Evolutionary conservation across 1,284 basidiomycete species (phyloP).

Genomic region (Afroboletus lepidellus): DNA sequence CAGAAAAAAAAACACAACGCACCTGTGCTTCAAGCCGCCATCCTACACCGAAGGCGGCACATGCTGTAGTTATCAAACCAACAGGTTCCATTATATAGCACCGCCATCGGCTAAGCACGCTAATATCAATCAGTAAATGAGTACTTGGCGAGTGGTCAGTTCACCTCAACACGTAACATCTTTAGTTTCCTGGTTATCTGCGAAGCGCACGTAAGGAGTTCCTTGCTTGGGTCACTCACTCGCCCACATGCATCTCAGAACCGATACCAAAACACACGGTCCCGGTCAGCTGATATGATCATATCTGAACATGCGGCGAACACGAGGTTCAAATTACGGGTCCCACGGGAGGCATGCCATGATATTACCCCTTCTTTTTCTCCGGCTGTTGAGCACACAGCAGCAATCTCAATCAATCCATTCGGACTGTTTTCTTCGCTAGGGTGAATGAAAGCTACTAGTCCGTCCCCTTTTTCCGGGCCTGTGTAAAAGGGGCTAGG

Average conservation of each 20-base stretch:
- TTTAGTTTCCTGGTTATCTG: background rate
- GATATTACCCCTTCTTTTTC: background rate
- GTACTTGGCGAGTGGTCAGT: background rate
- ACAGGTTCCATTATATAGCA: constrained; percentile 9
- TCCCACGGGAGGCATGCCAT: constrained; percentile 12
- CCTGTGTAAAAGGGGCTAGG: background rate
- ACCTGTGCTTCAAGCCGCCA: too few relatives aligned
- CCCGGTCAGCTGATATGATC: constrained; percentile 25
- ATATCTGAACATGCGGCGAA: constrained; percentile 25
- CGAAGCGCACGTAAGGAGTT: constrained; percentile 4
- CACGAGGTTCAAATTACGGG: constrained; percentile 30
- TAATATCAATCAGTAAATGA: constrained; percentile 9
- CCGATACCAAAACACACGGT: constrained; percentile 6
- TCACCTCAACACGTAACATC: constrained; percentile 2
- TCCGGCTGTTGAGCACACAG: constrained; percentile 6
- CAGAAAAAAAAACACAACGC: background rate
- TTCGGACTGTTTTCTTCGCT: constrained; percentile 3
- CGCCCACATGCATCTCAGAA: constrained; percentile 6
- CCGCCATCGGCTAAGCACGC: constrained; percentile 17
- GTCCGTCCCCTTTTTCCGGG: background rate
- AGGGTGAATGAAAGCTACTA: background rate
- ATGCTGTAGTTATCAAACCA: too few relatives aligned
- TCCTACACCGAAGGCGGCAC: too few relatives aligned
- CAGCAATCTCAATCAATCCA: constrained; percentile 15
- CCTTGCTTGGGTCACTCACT: constrained; percentile 4